These are phyloP conservation scores for Neurospora discreta DNA, from an alignment of 495 filamentous ascomycete species.

Conservation along the genomic window DNA sequence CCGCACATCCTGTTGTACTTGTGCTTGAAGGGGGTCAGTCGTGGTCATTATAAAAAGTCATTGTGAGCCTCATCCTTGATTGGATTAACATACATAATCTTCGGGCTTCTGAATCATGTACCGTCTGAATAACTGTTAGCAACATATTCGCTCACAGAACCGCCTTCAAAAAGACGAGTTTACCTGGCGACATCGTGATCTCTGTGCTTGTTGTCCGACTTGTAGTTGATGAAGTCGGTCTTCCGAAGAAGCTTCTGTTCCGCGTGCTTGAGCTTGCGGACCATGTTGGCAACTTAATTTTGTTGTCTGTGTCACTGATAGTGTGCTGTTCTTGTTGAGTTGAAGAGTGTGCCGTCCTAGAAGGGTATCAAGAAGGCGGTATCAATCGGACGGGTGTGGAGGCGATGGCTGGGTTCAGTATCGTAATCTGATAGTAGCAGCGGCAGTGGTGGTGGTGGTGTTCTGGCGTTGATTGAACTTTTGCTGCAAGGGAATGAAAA, in stretches of 20 bases:
- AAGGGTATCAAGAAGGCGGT: neutral
- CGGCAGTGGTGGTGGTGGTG: neutral
- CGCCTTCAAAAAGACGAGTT: neutral
- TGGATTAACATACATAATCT: conserved; percentile 35
- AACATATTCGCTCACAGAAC: neutral
- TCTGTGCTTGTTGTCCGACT: conserved; percentile 76
- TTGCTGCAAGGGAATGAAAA: neutral
- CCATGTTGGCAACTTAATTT: conserved; percentile 52
- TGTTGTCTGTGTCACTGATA: neutral
- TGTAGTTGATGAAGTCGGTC: conserved; percentile 91
- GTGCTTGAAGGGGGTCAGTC: conserved; percentile 38
- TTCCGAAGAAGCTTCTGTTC: conserved; percentile 73
- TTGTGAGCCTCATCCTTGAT: conserved; percentile 55
- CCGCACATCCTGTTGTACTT: conserved; percentile 86
- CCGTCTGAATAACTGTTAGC: conserved; percentile 34
- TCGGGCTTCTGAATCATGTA: conserved; percentile 80
- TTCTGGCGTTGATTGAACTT: neutral
- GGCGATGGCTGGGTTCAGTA: neutral
- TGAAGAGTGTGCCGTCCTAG: neutral
- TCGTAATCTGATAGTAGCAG: neutral
- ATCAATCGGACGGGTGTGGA: neutral
- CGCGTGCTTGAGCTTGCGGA: conserved; percentile 75
- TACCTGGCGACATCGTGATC: conserved; percentile 52
- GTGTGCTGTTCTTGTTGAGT: neutral
- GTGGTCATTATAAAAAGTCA: neutral